A percentile compares a stretch with the other conserved stretches of the same genome.
Conservation (phyloP, 306 rosid genomes). For the Pyrus betulifolia region DNA sequence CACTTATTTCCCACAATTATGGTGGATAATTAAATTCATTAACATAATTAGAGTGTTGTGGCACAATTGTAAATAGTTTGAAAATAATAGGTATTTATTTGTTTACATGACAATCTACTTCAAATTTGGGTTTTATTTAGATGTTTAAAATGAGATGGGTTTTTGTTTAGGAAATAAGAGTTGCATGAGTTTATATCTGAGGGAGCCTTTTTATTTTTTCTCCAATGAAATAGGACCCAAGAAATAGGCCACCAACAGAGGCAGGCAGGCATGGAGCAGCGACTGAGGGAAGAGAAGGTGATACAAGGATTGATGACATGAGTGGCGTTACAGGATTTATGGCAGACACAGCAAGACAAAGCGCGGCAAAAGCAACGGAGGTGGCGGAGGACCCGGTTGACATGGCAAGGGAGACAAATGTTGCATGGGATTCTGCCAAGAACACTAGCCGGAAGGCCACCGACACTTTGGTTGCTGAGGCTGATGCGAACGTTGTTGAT, state of each 20-base stretch:
- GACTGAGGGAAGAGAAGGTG: neutral
- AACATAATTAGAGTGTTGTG: no score
- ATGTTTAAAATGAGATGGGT: no score
- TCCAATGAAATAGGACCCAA: neutral
- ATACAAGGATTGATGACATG: neutral
- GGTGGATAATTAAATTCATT: no score
- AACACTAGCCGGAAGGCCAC: constrained; percentile 12
- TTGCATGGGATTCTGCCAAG: constrained; percentile 46
- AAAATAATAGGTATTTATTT: no score
- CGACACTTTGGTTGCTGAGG: constrained; percentile 45
- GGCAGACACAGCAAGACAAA: constrained; percentile 24
- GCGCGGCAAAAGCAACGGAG: constrained; percentile 19
- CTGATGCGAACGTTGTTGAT: constrained; percentile 52
- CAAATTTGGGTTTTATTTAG: no score
- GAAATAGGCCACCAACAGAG: neutral
- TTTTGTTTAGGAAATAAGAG: no score
- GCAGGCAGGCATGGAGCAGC: neutral
- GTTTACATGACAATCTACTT: no score
- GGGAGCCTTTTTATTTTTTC: neutral
- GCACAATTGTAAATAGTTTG: no score
- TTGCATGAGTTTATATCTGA: no score
- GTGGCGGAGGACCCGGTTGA: constrained; percentile 20
- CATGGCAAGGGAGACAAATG: constrained; percentile 32
- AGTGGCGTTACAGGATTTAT: constrained; percentile 10
- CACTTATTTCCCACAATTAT: no score